phyloP scores from a whole-genome alignment of 306 rosid species.

The Alnus glutinosa region DNA sequence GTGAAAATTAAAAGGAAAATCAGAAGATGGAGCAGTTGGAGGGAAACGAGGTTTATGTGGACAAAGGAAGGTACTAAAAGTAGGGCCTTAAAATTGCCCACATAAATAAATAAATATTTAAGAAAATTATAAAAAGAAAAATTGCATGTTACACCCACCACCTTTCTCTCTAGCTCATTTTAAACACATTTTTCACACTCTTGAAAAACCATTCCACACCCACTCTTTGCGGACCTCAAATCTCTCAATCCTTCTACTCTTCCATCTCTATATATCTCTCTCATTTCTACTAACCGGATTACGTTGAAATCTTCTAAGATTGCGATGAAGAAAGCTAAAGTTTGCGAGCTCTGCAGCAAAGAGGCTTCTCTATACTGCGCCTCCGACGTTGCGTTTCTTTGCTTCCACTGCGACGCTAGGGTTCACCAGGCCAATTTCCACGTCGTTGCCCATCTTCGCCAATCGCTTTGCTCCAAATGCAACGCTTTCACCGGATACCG shows the following conservation, averaged over 20 bases:
- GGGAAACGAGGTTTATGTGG: constrained; percentile 32
- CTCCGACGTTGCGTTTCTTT: constrained; percentile 42
- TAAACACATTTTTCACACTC: not conserved
- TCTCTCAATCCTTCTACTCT: not conserved
- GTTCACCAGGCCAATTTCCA: constrained; percentile 45
- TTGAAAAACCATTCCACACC: not conserved
- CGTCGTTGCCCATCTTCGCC: constrained; percentile 46
- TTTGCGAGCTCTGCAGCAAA: constrained; percentile 37
- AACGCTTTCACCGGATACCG: not conserved
- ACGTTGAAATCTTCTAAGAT: not conserved
- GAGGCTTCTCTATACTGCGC: constrained; percentile 35
- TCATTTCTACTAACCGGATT: not conserved
- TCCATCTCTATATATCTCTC: not conserved
- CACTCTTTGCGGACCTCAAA: not conserved
- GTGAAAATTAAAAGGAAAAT: no score
- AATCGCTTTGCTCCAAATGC: constrained; percentile 31
- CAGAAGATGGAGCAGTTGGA: not conserved
- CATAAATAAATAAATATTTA: no score
- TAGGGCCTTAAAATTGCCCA: no score
- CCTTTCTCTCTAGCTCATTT: not conserved
- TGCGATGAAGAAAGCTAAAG: constrained; percentile 19
- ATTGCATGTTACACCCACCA: no score
- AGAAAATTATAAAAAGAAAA: no score
- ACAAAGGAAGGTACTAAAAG: no score
- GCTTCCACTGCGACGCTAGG: constrained; percentile 33